Base-by-base conservation (phyloP, 75 land plant species). In the Picea glauca region DNA sequence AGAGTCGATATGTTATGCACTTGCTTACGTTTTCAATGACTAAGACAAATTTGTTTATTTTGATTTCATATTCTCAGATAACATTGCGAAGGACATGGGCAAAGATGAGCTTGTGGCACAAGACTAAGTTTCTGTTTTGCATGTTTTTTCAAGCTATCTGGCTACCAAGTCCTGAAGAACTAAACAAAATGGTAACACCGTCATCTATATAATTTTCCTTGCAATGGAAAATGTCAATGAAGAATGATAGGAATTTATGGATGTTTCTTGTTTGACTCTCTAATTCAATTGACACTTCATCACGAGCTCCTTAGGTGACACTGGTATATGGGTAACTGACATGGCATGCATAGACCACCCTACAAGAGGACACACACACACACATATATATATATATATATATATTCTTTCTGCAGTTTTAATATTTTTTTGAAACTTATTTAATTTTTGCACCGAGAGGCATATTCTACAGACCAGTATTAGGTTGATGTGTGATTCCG, bases 11-110 rank as follows among this genome's bases (percentile, higher is more conserved):
- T 43, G 56, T 70, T 13, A 2, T 14, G 54, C n/a, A 9, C 50
- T n/a, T 8, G 3, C 3, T 70, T 70, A 40, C n/a, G 5, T 20
- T n/a, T 43, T 40, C 54, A 43, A 20, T 17, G 20, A 38, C 4
- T 50, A 70, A 11, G 74, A 43, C 74, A n/a, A 1, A 20, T 43
- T n/a, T 18, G 8, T 31, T 15, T 57, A 30, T 13, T 79, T 57
- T 79, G 18, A 54, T 76, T 78, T 75, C 17, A 32, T 56, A 50
- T 61, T 82, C 57, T 31, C 78, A 96, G 99, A 86, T 94, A 23
- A 96, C 99, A 72, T 74, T 96, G 59, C 80, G 86, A 63, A 94
- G 99, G 81, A 92, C 99, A 56, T 96, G 99, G 99, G 88, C 70
- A 32, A 94, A 78, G 72, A 90, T 96, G 99, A 86, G 93, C 26